Conservation (phyloP, 106 monocot genomes). For the Posidonia australis region DNA sequence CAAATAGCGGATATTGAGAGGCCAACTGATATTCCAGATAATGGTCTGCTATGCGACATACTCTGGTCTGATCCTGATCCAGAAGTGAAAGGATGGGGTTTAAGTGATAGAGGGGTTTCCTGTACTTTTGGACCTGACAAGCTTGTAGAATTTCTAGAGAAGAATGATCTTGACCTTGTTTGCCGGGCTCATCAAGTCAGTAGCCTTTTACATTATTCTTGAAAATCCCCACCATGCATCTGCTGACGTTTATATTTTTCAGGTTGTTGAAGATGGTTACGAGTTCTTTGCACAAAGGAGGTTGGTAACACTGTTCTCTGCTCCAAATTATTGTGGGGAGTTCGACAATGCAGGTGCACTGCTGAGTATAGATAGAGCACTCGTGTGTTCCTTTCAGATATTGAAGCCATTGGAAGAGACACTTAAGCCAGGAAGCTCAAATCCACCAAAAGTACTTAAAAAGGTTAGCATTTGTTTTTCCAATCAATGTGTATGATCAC, state of each 20-base stretch:
- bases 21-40: conserved; percentile 15
- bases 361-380: conserved; percentile 13
- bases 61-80: conserved; percentile 21
- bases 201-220: not conserved
- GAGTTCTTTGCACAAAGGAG: conserved; percentile 18
- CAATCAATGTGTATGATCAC: not conserved
- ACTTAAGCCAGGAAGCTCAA: not conserved
- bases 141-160: conserved; percentile 15
- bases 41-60: conserved; percentile 17
- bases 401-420: conserved; percentile 2
- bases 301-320: conserved; percentile 19
- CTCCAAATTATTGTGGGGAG: conserved; percentile 28
- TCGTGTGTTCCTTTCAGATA: conserved; percentile 19
- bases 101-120: conserved; percentile 15
- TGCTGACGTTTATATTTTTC: conserved; percentile 1
- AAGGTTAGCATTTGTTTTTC: conserved; percentile 1
- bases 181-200: conserved; percentile 17
- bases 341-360: conserved; percentile 25
- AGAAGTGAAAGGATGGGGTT: conserved; percentile 7
- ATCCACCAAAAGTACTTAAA: conserved; percentile 7
- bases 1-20: conserved; percentile 13
- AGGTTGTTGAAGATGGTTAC: conserved; percentile 26
- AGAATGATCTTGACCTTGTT: conserved; percentile 18
- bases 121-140: conserved; percentile 12
- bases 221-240: not conserved